These are phyloP conservation scores for Neofusicoccum parvum DNA, from an alignment of 2,329 filamentous ascomycete genomes.

Conservation along the genomic window DNA sequence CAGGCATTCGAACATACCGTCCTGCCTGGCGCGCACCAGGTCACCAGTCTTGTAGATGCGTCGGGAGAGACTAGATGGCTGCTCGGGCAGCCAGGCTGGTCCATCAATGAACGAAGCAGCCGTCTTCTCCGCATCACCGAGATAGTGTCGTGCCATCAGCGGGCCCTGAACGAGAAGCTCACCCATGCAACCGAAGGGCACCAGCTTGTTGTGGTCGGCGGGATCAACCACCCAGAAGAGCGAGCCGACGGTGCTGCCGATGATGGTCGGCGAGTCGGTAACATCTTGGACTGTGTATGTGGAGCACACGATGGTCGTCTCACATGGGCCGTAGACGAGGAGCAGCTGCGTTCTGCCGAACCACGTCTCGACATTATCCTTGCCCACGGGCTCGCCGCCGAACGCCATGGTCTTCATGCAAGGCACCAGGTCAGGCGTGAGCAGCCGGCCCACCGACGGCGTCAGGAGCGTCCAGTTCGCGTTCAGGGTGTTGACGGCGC, in stretches of 20 bases:
- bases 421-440: slow-evolving; percentile 49
- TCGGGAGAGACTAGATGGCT: slow-evolving; percentile 22
- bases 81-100: slow-evolving; percentile 29
- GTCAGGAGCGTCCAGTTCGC: slow-evolving; percentile 60
- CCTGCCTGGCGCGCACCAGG: slow-evolving; percentile 34
- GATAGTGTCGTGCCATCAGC: slow-evolving; percentile 36
- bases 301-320: neutral
- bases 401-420: slow-evolving; percentile 47
- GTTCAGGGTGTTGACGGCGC: slow-evolving; percentile 53
- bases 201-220: slow-evolving; percentile 34
- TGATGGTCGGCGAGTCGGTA: neutral
- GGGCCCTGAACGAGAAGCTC: slow-evolving; percentile 39
- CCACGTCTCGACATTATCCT: neutral
- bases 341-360: neutral
- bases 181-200: slow-evolving; percentile 37
- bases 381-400: slow-evolving; percentile 46
- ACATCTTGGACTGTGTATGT: neutral
- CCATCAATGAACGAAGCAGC: slow-evolving; percentile 32
- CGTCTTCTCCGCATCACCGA: slow-evolving; percentile 37
- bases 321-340: neutral
- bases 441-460: slow-evolving; percentile 57
- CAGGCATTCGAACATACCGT: slow-evolving; percentile 38
- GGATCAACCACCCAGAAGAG: slow-evolving; percentile 36
- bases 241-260: neutral
- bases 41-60: slow-evolving; percentile 40